Percentiles rank a stretch among this genome's conserved stretches.
Evolutionary conservation across 2,329 filamentous ascomycete genomes (phyloP).

Genomic region (Fusarium oligoseptatum): DNA sequence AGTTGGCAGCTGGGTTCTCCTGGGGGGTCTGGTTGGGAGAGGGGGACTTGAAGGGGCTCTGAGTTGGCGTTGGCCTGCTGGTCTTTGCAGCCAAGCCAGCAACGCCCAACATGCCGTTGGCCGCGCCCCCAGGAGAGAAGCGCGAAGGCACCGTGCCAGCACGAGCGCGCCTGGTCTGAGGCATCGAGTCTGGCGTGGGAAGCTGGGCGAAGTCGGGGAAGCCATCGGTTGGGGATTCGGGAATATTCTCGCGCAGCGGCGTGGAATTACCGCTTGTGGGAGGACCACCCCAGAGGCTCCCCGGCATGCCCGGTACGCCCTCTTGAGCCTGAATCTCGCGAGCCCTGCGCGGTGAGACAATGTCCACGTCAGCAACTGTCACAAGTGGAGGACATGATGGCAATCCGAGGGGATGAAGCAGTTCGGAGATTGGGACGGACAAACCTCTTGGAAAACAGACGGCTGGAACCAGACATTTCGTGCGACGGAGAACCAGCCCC

Average conservation of each 20-base stretch:
- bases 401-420: slow-evolving; percentile 26
- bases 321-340: slow-evolving; percentile 98
- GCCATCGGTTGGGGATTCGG: slow-evolving; percentile 94
- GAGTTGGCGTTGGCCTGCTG: slow-evolving; percentile 86
- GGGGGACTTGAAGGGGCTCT: slow-evolving; percentile 83
- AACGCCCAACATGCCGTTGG: slow-evolving; percentile 69
- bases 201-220: slow-evolving; percentile 90
- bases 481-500: slow-evolving; percentile 97
- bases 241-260: slow-evolving; percentile 95
- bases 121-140: slow-evolving; percentile 82
- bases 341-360: slow-evolving; percentile 70
- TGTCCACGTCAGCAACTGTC: slow-evolving; percentile 28
- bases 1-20: slow-evolving; percentile 67
- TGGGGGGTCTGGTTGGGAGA: slow-evolving; percentile 67
- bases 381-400: neutral
- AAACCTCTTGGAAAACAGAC: slow-evolving; percentile 94
- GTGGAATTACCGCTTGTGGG: slow-evolving; percentile 97
- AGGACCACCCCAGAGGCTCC: slow-evolving; percentile 91
- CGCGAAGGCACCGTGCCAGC: slow-evolving; percentile 97
- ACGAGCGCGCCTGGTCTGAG: slow-evolving; percentile 82
- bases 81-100: slow-evolving; percentile 78
- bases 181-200: slow-evolving; percentile 74
- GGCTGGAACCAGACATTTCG: slow-evolving; percentile 78
- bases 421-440: slow-evolving; percentile 50
- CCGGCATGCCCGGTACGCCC: slow-evolving; percentile 77